phyloP scores from a whole-genome alignment of 208 protist species.

The Leishmania gerbilli region DNA sequence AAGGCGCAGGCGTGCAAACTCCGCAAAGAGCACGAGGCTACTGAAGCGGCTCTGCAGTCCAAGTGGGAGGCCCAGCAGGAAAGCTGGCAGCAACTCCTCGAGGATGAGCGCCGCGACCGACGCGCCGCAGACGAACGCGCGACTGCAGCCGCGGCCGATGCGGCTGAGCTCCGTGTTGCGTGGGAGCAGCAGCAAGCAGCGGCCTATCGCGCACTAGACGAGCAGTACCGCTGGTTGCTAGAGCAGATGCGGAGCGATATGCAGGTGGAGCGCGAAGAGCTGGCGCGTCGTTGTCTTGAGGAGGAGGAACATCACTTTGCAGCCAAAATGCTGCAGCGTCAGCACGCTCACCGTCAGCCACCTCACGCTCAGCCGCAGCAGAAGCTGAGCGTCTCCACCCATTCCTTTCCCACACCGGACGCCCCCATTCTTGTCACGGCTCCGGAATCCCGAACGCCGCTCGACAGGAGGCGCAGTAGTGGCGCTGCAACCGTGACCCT shows the following conservation, averaged over 20 bases:
- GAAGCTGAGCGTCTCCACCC: neutral
- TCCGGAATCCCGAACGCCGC: neutral
- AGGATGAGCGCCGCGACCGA: conserved; percentile 4
- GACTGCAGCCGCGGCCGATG: neutral
- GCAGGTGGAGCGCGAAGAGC: conserved; percentile 45
- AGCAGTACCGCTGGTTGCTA: conserved; percentile 16
- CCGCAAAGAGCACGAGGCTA: conserved; percentile 8
- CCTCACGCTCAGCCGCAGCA: neutral
- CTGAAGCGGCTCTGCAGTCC: conserved; percentile 24
- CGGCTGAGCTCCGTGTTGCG: conserved; percentile 21
- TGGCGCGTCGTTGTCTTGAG: conserved; percentile 42
- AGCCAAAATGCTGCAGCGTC: conserved; percentile 31
- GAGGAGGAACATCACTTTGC: conserved; percentile 58
- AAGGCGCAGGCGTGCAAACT: conserved; percentile 14
- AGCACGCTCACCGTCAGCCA: conserved; percentile 7
- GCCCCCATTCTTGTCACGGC: conserved; percentile 1
- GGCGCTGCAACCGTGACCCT: neutral
- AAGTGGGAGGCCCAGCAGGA: conserved; percentile 9
- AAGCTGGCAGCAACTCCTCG: conserved; percentile 8
- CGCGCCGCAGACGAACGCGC: conserved; percentile 9
- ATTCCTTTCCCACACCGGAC: neutral
- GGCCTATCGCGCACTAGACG: conserved; percentile 17
- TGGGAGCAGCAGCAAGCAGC: conserved; percentile 18
- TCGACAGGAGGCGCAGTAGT: neutral
- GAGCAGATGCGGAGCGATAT: conserved; percentile 9